phyloP scores from a whole-genome alignment of 2,329 filamentous ascomycete species.

The Colletotrichum scovillei region DNA sequence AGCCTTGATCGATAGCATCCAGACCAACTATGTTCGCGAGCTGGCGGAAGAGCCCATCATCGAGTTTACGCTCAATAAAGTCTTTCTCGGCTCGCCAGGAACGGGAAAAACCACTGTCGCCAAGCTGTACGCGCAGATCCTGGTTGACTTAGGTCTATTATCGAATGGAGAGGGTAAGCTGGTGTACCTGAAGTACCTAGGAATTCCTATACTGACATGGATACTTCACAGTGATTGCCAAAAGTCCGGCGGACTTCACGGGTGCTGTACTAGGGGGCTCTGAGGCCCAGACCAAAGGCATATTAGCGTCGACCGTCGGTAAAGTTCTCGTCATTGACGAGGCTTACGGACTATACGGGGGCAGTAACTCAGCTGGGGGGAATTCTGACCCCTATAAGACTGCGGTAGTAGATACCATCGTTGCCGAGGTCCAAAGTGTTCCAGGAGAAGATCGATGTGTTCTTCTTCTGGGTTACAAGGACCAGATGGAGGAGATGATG shows the following conservation, averaged over 20 bases:
- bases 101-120: slow-evolving; percentile 83
- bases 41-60: slow-evolving; percentile 69
- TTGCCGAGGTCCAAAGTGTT: slow-evolving; percentile 76
- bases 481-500: slow-evolving; percentile 78
- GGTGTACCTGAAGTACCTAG: background rate
- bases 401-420: slow-evolving; percentile 79
- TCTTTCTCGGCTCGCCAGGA: slow-evolving; percentile 78
- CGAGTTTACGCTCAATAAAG: slow-evolving; percentile 72
- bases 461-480: slow-evolving; percentile 76
- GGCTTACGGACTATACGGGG: slow-evolving; percentile 73
- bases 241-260: slow-evolving; percentile 80
- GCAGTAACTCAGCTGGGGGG: slow-evolving; percentile 40
- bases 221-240: slow-evolving; percentile 65
- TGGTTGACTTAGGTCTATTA: slow-evolving; percentile 74
- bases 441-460: slow-evolving; percentile 80
- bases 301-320: slow-evolving; percentile 72
- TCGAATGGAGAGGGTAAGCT: slow-evolving; percentile 72
- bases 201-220: background rate
- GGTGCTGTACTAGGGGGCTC: slow-evolving; percentile 73
- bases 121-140: slow-evolving; percentile 76
- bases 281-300: slow-evolving; percentile 77
- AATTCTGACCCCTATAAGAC: slow-evolving; percentile 61
- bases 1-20: slow-evolving; percentile 69
- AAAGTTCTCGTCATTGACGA: slow-evolving; percentile 87
- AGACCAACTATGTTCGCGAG: slow-evolving; percentile 74